Percentiles rank a stretch among this genome's conserved stretches.
phyloP scores from a whole-genome alignment of 176 grass and related monocot genomes.

The Tillandsia leiboldiana region DNA sequence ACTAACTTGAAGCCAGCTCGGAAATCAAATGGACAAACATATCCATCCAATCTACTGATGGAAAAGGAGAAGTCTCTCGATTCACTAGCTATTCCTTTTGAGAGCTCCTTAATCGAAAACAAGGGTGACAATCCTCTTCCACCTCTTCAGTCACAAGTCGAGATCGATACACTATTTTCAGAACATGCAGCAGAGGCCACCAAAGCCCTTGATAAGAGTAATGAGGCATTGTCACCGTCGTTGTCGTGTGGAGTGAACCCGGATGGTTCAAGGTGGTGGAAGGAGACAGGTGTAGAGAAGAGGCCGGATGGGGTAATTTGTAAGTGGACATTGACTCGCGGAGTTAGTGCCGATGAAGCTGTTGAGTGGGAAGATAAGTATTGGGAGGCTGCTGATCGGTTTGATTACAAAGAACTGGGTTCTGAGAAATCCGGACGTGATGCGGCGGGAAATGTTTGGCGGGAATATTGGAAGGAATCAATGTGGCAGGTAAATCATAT shows the following conservation, averaged over 20 bases:
- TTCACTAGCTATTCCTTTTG: slow-evolving; percentile 59
- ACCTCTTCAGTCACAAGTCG: slow-evolving; percentile 62
- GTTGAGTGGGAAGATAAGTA: slow-evolving; percentile 97
- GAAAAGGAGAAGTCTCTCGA: slow-evolving; percentile 59
- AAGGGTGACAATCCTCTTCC: slow-evolving; percentile 61
- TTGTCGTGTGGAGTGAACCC: slow-evolving; percentile 41
- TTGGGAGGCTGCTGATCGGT: slow-evolving; percentile 92
- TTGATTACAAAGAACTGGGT: slow-evolving; percentile 86
- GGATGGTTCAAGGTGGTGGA: slow-evolving; percentile 94
- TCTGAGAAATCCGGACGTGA: slow-evolving; percentile 93
- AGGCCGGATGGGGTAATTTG: slow-evolving; percentile 70
- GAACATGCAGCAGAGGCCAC: slow-evolving; percentile 60
- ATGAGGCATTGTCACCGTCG: slow-evolving; percentile 35
- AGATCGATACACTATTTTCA: slow-evolving; percentile 55
- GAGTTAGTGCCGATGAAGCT: slow-evolving; percentile 76
- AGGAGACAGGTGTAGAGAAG: slow-evolving; percentile 68
- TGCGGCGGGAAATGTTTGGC: slow-evolving; percentile 83
- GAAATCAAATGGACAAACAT: slow-evolving; percentile 35
- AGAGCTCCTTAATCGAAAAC: slow-evolving; percentile 37
- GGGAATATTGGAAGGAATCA: slow-evolving; percentile 89
- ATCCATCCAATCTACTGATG: slow-evolving; percentile 54
- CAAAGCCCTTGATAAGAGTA: slow-evolving; percentile 43
- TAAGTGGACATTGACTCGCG: slow-evolving; percentile 84
- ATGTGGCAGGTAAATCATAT: slow-evolving; percentile 72
- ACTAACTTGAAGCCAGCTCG: slow-evolving; percentile 34